phyloP scores from a whole-genome alignment of 148 eudicot genomes.

The Fagopyrum homotropicum region DNA sequence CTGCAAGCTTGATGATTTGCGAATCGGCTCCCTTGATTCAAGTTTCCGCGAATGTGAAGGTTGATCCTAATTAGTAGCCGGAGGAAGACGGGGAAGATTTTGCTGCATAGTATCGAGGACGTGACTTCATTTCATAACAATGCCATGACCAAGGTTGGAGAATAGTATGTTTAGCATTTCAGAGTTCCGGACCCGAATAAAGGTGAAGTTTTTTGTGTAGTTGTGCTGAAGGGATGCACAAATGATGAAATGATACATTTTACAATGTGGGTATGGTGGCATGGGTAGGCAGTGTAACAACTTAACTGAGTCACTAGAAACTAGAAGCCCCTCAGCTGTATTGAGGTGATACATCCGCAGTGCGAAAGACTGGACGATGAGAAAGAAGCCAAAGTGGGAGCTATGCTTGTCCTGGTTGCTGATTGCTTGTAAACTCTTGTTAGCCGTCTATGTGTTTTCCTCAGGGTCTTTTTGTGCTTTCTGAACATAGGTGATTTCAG shows the following conservation, averaged over 20 bases:
- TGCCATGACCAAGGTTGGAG: not conserved
- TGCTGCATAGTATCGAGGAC: not conserved
- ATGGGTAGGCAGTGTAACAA: not conserved
- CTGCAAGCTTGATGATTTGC: conserved; percentile 30
- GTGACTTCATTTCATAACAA: not conserved
- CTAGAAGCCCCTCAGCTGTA: not conserved
- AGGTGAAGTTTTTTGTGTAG: not conserved
- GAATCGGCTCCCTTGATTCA: conserved; percentile 49
- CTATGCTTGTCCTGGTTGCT: not conserved
- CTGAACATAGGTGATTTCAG: not conserved
- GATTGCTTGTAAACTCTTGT: conserved; percentile 4
- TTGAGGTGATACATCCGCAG: not conserved
- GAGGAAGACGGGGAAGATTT: not conserved
- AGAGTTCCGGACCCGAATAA: not conserved
- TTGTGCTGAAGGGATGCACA: not conserved
- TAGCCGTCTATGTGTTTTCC: not conserved
- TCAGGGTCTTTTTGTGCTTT: not conserved
- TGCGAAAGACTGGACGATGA: not conserved
- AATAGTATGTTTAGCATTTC: not conserved
- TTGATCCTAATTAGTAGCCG: conserved; percentile 1
- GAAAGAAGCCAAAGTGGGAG: not conserved
- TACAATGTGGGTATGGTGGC: not conserved
- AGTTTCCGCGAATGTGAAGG: conserved; percentile 6
- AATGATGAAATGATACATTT: not conserved
- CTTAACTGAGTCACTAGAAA: not conserved